Evolutionary conservation across 331 rosid species (phyloP).

Genomic region (Quercus lobata): DNA sequence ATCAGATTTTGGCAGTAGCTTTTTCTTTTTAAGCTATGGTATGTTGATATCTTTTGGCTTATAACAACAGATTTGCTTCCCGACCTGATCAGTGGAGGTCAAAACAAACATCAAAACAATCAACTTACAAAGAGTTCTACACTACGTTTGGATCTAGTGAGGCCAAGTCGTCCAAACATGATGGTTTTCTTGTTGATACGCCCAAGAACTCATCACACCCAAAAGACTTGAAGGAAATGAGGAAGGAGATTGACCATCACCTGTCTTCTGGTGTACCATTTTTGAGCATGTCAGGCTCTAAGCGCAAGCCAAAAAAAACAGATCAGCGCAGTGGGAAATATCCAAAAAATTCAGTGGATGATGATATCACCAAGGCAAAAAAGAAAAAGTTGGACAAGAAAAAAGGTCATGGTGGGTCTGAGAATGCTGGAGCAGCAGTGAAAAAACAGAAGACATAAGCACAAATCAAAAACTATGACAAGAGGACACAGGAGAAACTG

Average conservation of each 20-base stretch:
- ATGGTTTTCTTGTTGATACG: conserved; percentile 46
- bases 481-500: conserved; percentile 31
- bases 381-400: conserved; percentile 29
- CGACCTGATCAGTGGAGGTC: conserved; percentile 92
- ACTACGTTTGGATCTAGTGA: conserved; percentile 64
- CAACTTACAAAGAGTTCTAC: conserved; percentile 62
- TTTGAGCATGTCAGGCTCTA: conserved; percentile 49
- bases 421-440: conserved; percentile 6
- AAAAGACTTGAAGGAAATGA: conserved; percentile 48
- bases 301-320: conserved; percentile 39
- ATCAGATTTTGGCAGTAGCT: conserved; percentile 10
- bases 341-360: conserved; percentile 26
- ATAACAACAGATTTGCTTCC: conserved; percentile 53
- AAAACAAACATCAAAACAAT: conserved; percentile 70
- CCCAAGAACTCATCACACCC: conserved; percentile 34
- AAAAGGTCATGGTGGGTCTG: conserved; percentile 24
- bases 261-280: conserved; percentile 52
- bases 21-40: neutral
- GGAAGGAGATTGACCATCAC: conserved; percentile 59
- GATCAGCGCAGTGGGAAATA: conserved; percentile 31
- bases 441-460: neutral
- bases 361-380: conserved; percentile 32
- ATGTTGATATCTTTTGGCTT: neutral
- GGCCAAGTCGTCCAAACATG: conserved; percentile 33
- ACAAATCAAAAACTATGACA: neutral